Percentiles rank a stretch among this genome's conserved stretches.
Evolutionary conservation across 2,329 filamentous ascomycete species (phyloP).

Genomic region (Sphaerulina vaccinii): DNA sequence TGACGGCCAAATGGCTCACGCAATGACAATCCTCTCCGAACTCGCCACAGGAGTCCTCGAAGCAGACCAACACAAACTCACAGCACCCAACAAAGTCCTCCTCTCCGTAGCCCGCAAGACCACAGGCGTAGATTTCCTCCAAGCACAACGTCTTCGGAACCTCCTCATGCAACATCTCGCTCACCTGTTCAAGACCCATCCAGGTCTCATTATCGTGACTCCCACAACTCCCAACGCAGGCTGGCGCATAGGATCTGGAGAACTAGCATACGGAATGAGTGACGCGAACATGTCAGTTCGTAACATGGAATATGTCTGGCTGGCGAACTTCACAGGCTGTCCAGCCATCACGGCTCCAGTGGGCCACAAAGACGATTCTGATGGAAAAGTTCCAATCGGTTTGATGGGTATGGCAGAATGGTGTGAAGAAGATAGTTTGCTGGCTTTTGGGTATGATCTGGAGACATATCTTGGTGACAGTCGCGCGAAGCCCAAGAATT

Average conservation of each 20-base stretch:
- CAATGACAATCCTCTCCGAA: slow-evolving; percentile 73
- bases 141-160: slow-evolving; percentile 69
- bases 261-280: slow-evolving; percentile 63
- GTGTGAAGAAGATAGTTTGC: slow-evolving; percentile 53
- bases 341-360: slow-evolving; percentile 74
- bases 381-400: slow-evolving; percentile 57
- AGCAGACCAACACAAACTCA: slow-evolving; percentile 55
- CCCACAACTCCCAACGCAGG: slow-evolving; percentile 75
- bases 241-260: slow-evolving; percentile 60
- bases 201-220: slow-evolving; percentile 74
- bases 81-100: slow-evolving; percentile 67
- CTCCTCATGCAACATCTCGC: slow-evolving; percentile 78
- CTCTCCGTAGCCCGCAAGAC: slow-evolving; percentile 65
- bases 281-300: slow-evolving; percentile 72
- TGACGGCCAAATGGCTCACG: slow-evolving; percentile 74
- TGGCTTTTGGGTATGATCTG: slow-evolving; percentile 54
- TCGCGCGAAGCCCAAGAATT: slow-evolving; percentile 38
- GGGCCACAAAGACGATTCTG: slow-evolving; percentile 61
- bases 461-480: slow-evolving; percentile 48
- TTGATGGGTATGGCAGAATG: slow-evolving; percentile 57
- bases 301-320: slow-evolving; percentile 82
- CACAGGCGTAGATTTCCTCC: slow-evolving; percentile 66
- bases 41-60: slow-evolving; percentile 52
- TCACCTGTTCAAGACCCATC: slow-evolving; percentile 66
- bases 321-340: slow-evolving; percentile 78